Conservation (phyloP, 441 rosid species). For the Adansonia madagascariensis region DNA sequence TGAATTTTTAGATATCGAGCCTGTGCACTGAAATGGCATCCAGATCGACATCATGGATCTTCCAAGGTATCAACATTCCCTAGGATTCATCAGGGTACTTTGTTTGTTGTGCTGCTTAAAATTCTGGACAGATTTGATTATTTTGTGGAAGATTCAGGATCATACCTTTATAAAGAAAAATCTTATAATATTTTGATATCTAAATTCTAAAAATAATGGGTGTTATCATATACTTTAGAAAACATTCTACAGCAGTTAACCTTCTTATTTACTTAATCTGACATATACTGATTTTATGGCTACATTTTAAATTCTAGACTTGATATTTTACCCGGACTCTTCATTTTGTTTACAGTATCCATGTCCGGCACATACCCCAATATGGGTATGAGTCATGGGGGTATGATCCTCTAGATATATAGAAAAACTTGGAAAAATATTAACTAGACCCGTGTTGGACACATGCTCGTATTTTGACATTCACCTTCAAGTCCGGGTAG, state of each 20-base stretch:
- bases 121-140: neutral
- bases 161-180: neutral
- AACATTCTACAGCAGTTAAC: neutral
- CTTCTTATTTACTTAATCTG: neutral
- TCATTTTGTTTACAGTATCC: neutral
- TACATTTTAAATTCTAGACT: neutral
- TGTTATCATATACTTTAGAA: neutral
- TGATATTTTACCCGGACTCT: neutral
- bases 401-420: neutral
- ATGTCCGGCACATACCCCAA: neutral
- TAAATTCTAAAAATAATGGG: neutral
- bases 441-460: neutral
- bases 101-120: neutral
- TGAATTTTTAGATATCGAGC: constrained; percentile 61
- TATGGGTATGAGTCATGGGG: neutral
- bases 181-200: neutral
- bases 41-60: constrained; percentile 92
- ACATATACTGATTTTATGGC: neutral
- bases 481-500: neutral
- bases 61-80: constrained; percentile 63
- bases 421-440: neutral
- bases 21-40: constrained; percentile 95
- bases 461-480: neutral
- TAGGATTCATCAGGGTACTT: constrained; percentile 3
- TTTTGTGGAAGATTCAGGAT: constrained; percentile 2